Percentiles rank a stretch among this genome's conserved stretches.
These are phyloP conservation scores for Aegle marmelos DNA, from an alignment of 345 rosid genomes.

Conservation along the genomic window DNA sequence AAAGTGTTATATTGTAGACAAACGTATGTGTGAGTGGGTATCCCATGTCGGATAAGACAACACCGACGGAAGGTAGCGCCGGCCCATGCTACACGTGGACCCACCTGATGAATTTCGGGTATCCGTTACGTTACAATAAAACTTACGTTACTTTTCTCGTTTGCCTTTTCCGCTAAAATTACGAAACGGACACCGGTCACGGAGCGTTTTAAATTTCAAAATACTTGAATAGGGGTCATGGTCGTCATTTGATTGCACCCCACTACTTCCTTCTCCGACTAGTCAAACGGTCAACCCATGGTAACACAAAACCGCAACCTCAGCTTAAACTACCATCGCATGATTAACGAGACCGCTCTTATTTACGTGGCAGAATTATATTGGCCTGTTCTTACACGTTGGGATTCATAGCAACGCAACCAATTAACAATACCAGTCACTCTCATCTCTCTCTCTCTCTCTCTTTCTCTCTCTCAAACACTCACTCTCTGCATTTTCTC, in stretches of 20 bases:
- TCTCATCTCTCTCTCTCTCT: constrained; percentile 35
- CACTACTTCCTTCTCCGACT: constrained; percentile 2
- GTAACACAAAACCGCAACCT: constrained; percentile 14
- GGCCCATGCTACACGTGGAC: constrained; percentile 15
- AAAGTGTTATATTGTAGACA: neutral
- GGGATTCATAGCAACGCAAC: constrained; percentile 46
- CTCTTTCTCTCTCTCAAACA: constrained; percentile 13
- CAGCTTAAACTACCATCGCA: constrained; percentile 10
- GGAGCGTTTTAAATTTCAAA: neutral
- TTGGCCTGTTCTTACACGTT: constrained; percentile 38
- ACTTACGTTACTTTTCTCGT: constrained; percentile 1
- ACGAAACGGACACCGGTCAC: neutral
- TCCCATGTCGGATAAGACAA: constrained; percentile 33
- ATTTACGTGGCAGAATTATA: constrained; percentile 39
- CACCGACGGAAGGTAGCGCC: constrained; percentile 40
- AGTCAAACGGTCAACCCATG: constrained; percentile 60
- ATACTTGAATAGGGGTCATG: constrained; percentile 1
- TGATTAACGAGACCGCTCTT: constrained; percentile 22
- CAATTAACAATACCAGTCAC: constrained; percentile 48
- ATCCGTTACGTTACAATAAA: constrained; percentile 24
- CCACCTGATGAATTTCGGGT: constrained; percentile 20
- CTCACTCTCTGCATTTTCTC: constrained; percentile 14
- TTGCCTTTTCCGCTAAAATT: neutral
- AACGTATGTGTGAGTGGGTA: neutral
- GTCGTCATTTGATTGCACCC: neutral